Evolutionary conservation across 805 yeast genomes (phyloP).

Genomic region (Dipodascopsis uninucleata): DNA sequence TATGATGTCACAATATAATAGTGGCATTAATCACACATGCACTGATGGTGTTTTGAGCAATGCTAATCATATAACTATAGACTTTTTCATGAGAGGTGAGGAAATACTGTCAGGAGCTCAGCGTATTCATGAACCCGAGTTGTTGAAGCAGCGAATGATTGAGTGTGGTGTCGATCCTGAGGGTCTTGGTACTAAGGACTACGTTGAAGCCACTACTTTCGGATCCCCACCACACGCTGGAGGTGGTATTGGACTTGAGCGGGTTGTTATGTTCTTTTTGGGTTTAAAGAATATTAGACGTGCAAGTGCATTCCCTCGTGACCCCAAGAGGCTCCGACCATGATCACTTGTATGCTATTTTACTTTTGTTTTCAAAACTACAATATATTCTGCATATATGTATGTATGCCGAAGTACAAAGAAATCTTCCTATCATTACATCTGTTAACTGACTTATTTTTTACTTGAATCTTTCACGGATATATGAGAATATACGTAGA

Average conservation of each 20-base stretch:
- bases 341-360: no score
- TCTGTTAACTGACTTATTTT: no score
- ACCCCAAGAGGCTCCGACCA: constrained; percentile 90
- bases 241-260: constrained; percentile 98
- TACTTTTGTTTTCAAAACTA: no score
- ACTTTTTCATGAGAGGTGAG: constrained; percentile 99
- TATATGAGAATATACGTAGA: no score
- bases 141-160: constrained; percentile 75
- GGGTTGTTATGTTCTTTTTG: constrained; percentile 97
- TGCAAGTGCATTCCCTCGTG: constrained; percentile 99
- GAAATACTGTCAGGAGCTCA: constrained; percentile 99
- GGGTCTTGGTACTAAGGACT: constrained; percentile 81
- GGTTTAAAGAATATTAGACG: constrained; percentile 97
- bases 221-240: constrained; percentile 99
- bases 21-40: no score
- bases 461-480: no score
- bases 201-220: constrained; percentile 84
- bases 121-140: constrained; percentile 91
- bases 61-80: no score
- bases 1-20: no score
- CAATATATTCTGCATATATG: no score
- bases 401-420: no score
- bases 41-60: no score
- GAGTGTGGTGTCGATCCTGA: constrained; percentile 79
- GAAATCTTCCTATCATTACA: no score